Conservation (phyloP, 2,329 filamentous ascomycete species). For the Tolypocladium ovalisporum region DNA sequence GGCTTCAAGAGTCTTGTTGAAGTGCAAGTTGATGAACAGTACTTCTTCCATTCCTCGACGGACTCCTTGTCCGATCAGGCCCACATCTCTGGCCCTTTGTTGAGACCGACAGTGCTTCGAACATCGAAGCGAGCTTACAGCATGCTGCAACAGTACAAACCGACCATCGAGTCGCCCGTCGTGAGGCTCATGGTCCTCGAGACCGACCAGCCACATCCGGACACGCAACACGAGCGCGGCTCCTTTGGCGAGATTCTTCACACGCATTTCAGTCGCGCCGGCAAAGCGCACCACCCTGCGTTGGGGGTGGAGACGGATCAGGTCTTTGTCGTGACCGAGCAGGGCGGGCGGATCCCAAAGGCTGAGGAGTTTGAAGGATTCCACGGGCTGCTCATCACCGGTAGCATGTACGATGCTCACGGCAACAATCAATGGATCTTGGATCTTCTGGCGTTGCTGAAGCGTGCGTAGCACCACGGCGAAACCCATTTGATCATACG, state of each 20-base stretch:
- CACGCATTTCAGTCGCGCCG: conserved; percentile 36
- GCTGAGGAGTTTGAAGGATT: conserved; percentile 45
- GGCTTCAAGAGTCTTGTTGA: neutral
- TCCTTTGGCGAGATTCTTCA: conserved; percentile 44
- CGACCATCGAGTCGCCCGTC: conserved; percentile 12
- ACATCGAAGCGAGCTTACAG: neutral
- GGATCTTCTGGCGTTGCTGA: conserved; percentile 49
- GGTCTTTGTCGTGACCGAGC: conserved; percentile 40
- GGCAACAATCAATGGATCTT: conserved; percentile 64
- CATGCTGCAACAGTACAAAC: conserved; percentile 16
- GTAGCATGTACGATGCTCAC: conserved; percentile 59
- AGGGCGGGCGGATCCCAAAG: conserved; percentile 34
- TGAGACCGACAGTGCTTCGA: too few species aligned
- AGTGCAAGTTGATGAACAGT: fast-evolving
- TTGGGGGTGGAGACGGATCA: conserved; percentile 43
- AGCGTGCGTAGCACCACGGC: conserved; percentile 18
- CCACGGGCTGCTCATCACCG: conserved; percentile 65
- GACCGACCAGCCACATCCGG: conserved; percentile 43
- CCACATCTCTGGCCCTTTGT: neutral
- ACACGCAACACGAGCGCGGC: conserved; percentile 33
- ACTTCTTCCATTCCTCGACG: too few species aligned
- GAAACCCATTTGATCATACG: fast-evolving
- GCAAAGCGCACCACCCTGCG: conserved; percentile 38
- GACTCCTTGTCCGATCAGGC: too few species aligned
- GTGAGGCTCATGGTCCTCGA: conserved; percentile 42